Conservation (phyloP, 2,329 filamentous ascomycete species). For the Neophaeococcomyces mojaviensis region DNA sequence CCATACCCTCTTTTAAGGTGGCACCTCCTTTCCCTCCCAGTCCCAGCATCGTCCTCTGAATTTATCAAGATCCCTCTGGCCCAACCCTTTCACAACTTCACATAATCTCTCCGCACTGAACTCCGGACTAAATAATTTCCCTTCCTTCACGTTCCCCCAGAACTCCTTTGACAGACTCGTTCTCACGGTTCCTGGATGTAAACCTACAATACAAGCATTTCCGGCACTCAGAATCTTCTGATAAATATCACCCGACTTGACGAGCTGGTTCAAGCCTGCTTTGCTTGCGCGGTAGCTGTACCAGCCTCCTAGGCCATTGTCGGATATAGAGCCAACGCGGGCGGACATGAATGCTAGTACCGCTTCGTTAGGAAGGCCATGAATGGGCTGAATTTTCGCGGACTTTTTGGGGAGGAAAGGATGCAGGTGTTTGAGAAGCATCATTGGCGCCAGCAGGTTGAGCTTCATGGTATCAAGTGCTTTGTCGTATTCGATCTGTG, state of each 20-base stretch:
- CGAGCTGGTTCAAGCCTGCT: conserved; percentile 63
- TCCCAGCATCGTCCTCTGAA: conserved; percentile 21
- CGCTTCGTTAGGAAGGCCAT: conserved; percentile 32
- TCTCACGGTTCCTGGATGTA: conserved; percentile 76
- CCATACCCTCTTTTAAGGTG: no score
- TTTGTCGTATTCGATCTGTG: conserved; percentile 53
- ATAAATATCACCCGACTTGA: conserved; percentile 64
- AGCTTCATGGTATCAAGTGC: conserved; percentile 64
- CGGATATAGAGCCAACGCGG: conserved; percentile 64
- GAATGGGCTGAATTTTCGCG: conserved; percentile 30
- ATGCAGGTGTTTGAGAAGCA: conserved; percentile 69
- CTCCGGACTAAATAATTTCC: conserved; percentile 60
- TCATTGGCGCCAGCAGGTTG: conserved; percentile 66
- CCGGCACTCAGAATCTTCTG: conserved; percentile 50
- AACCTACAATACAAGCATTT: conserved; percentile 58
- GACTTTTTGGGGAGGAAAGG: conserved; percentile 58
- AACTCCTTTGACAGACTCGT: conserved; percentile 66
- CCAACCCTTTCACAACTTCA: conserved; percentile 46
- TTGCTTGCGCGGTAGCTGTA: conserved; percentile 74
- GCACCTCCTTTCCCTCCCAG: conserved; percentile 20
- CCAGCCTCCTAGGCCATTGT: conserved; percentile 71
- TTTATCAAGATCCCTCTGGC: conserved; percentile 33
- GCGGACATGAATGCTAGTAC: conserved; percentile 71
- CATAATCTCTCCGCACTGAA: conserved; percentile 60
- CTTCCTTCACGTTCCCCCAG: conserved; percentile 56